Base-by-base conservation (phyloP, 2,329 filamentous ascomycete species). In the Sclerotinia subarctica region DNA sequence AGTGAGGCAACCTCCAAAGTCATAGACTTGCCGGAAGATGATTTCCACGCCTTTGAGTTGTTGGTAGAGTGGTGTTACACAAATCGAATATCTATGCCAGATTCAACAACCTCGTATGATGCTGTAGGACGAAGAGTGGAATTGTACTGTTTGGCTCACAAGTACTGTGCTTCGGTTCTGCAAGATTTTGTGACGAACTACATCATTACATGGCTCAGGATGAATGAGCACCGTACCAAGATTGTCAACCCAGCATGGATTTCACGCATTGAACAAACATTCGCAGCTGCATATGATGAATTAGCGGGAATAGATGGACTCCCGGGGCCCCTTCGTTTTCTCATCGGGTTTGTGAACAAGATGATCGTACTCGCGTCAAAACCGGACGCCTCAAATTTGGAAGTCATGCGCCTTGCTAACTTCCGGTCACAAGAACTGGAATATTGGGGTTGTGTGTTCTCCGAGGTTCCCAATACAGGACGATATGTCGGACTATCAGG, bases 1-100 rank as follows among this genome's bases (percentile, higher is more conserved):
- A 44, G 19, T 3, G 71, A 72, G 26, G 57, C 44, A 26, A 51
- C 5, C 10, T 46, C 52, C 13, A 69, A 69, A 24, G 21, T 58
- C 10, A 66, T 66, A 32, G 32, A 54, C 8, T 42, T 70, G 1
- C 64, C 64, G 3, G 70, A 69, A 21, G 69, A 72, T 44, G 56
- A 68, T n/a, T 66, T 69, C 4, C 15, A 38, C 0, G 59, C 58
- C 8, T 72, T 71, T 29, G 52, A 58, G 2, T 3, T 68, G 6
- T 19, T 66, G 8, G 35, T 66, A 5, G 32, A 42, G n/a, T 68
- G 62, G 62, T 24, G 64, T 19, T 66, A 68, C 17, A 44, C 42
- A 21, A 35, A 66, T 42, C 57, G 42, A 59, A 32, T 59, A 15
- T 15, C 26, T 1, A 59, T 59, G 57, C 24, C 57, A 32, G 19